Conservation (phyloP, 1,284 basidiomycete genomes). For the Ceratobasidium sp. region DNA sequence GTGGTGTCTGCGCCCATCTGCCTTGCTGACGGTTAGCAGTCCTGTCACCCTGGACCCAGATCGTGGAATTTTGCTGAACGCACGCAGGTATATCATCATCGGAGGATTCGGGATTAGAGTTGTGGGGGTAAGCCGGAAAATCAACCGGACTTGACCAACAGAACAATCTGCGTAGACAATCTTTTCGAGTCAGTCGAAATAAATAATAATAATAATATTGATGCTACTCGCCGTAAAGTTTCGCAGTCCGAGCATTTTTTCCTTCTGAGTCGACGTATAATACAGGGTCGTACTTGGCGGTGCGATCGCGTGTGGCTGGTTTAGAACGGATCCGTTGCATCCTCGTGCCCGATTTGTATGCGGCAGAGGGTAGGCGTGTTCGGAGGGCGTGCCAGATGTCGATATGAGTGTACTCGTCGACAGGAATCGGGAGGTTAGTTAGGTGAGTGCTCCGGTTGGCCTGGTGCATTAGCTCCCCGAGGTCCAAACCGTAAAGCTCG, state of each 20-base stretch:
- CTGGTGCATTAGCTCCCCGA: neutral
- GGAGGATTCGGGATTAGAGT: conserved; percentile 13
- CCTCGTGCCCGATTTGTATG: neutral
- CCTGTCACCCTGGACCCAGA: conserved; percentile 1
- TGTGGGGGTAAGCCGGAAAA: conserved; percentile 4
- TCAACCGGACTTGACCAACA: conserved; percentile 4
- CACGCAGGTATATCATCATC: conserved; percentile 2
- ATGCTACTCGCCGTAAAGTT: neutral
- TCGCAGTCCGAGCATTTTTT: neutral
- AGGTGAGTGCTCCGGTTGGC: neutral
- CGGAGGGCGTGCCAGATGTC: conserved; percentile 21
- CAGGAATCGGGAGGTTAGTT: neutral
- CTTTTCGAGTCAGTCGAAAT: too few species aligned
- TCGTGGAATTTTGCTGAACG: conserved; percentile 3
- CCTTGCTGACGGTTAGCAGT: neutral
- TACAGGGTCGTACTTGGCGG: conserved; percentile 17
- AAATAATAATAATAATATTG: too few species aligned
- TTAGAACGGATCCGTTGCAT: conserved; percentile 25
- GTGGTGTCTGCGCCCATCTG: neutral
- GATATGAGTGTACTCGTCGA: conserved; percentile 23
- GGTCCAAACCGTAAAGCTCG: conserved; percentile 13
- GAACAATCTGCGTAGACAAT: neutral
- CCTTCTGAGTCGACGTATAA: conserved; percentile 3
- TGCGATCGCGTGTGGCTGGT: neutral
- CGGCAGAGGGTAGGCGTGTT: neutral